Base-by-base conservation (phyloP, 352 stramenopile genomes). In the Plasmopara halstedii region DNA sequence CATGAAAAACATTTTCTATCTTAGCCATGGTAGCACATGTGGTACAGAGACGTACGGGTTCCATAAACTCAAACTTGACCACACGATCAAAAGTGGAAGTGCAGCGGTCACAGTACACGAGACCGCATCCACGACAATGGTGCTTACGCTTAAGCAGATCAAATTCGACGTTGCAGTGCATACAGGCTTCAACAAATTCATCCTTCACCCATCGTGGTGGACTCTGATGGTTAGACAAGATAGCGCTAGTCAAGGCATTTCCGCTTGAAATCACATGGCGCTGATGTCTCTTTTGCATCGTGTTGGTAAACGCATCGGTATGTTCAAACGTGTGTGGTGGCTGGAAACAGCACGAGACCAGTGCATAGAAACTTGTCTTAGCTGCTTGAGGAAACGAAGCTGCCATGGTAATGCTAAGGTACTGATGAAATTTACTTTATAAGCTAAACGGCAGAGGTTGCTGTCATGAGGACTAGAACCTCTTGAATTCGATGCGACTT, bases 121-220 rank as follows among this genome's bases (percentile, higher is more conserved):
- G 62, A 0, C 74, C 74, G 34, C 74, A 86, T 25, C 57, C 53
- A 26, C 74, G 68, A 21, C 74, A 86, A 49, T 86, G 74, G 53
- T 86, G 74, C 43, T 81, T 83, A 37, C 74, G 71, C 42, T 62
- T 83, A 32, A 83, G 57, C 56, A 84, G 50, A 40, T 82, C 73
- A 49, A 88, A 88, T 50, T 64, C 38, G 18, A 46, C 37, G 38
- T 52, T 45, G 47, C 77, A 88, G 35, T 63, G 49, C 44, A 53
- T 44, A 53, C 77, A 88, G n/a, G 44, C 56, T 36, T 79, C 62
- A 15, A 81, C 50, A 26, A 67, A 45, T 15, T 71, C 55, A 52
- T 85, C 73, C 31, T 83, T 72, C 46, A 84, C 25, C 76, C 76
- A 88, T 2, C 54, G 66, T 31, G 73, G 68, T 23, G 74, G 74